Conservation (phyloP, 164 flowering plant species). For the Litsea cubeba region DNA sequence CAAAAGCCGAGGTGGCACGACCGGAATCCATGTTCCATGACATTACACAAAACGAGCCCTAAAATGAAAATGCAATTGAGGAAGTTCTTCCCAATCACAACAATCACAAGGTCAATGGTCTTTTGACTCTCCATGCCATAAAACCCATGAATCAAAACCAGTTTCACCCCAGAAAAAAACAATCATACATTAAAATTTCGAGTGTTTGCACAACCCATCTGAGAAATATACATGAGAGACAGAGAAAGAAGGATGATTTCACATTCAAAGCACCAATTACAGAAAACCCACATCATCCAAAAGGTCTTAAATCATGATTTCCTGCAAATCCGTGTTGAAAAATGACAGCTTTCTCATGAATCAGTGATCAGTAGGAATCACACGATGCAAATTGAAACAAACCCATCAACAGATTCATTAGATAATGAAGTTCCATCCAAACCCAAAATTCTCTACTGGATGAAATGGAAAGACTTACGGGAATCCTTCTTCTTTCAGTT, state of each 20-base stretch:
- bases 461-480: conserved; percentile 25
- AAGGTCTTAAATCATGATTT: background rate
- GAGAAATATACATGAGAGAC: background rate
- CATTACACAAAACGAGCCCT: too few species aligned
- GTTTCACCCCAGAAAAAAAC: background rate
- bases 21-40: too few species aligned
- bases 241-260: background rate
- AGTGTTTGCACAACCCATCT: background rate
- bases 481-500: conserved; percentile 67
- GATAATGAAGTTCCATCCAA: background rate
- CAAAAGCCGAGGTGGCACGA: too few species aligned
- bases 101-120: background rate
- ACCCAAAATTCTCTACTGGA: background rate
- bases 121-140: background rate
- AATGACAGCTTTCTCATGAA: background rate
- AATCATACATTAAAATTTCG: background rate
- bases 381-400: background rate
- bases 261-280: background rate
- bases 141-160: background rate
- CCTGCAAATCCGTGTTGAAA: background rate
- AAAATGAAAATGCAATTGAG: too few species aligned
- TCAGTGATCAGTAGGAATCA: background rate
- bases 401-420: background rate
- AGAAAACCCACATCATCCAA: background rate
- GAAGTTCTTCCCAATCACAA: background rate